Conservation (phyloP, 495 filamentous ascomycete species). For the Penicillium tannophilum region DNA sequence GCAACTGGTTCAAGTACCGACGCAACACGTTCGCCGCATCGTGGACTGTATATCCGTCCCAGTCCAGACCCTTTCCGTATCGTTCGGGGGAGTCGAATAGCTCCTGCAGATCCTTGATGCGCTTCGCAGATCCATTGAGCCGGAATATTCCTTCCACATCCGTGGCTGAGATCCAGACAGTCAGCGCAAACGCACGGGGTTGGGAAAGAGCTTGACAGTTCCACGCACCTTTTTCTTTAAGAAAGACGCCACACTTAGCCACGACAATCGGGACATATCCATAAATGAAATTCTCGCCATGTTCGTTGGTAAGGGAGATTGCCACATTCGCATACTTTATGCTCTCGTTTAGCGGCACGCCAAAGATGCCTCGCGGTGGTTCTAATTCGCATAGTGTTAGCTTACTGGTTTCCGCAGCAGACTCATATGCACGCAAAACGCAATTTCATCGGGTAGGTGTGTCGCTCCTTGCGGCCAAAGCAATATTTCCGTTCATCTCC, state of each 20-base stretch:
- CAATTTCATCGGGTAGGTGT: neutral
- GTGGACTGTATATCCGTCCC: conserved; percentile 97
- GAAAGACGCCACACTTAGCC: conserved; percentile 95
- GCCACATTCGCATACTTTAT: conserved; percentile 99
- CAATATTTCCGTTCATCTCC: neutral
- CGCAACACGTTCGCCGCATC: conserved; percentile 97
- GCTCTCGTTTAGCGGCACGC: conserved; percentile 89
- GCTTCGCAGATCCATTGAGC: conserved; percentile 92
- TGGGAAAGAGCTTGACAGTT: conserved; percentile 5
- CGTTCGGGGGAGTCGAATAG: conserved; percentile 94
- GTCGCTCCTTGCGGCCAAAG: neutral
- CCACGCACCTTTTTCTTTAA: conserved; percentile 92
- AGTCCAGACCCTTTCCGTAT: conserved; percentile 95
- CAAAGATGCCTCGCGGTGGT: conserved; percentile 73
- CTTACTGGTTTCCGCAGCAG: neutral
- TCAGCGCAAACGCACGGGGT: conserved; percentile 11
- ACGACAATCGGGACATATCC: conserved; percentile 99
- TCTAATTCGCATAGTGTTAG: conserved; percentile 20
- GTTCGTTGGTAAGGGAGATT: conserved; percentile 89
- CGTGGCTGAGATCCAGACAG: conserved; percentile 64
- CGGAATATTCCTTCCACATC: conserved; percentile 97
- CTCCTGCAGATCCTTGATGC: conserved; percentile 92
- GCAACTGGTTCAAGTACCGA: conserved; percentile 91
- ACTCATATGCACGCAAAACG: neutral
- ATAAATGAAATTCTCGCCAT: conserved; percentile 95